Evolutionary conservation across 805 yeast species (phyloP), one percentile per base, ranked within the genome.

Genomic region (Dipodascopsis tothii): DNA sequence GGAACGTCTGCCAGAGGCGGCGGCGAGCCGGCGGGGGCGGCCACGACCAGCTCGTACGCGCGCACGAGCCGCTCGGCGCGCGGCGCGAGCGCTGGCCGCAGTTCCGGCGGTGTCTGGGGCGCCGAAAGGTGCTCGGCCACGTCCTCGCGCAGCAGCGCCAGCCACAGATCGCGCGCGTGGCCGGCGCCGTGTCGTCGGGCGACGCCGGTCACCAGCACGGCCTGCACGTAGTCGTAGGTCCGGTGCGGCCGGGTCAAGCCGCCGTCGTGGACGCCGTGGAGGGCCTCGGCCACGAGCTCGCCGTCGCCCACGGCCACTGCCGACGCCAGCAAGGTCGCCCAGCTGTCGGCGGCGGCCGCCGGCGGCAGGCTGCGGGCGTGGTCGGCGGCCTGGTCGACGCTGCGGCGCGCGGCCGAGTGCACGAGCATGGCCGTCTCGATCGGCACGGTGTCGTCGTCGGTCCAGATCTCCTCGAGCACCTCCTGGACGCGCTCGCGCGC

Each of bases 241-340:
- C 9, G 30, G 14, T 25, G 11, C 14, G 30, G 11, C 11, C 11
- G 9, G 11, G 14, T 9, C 9, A 25, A 14, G 7, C 22, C 22
- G 11, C 28, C 22, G 5, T 33, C 40, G 16, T 21, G 4, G 21
- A 33, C 27, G 14, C 16, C 16, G 6, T 19, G 14, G n/a, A 39
- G 41, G 21, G 41, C 41, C 17, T 19, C 27, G 16, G 32, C 17
- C 18, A 41, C 51, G 7, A 21, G 23, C 4, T 27, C 34, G 35
- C n/a, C 33, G 6, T 33, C 39, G 21, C 19, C n/a, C 23, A 34
- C 32, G 5, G 30, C 21, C 51, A 46, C 44, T 5, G 45, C 49
- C 35, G 16, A 35, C 5, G 5, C 16, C 18, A 21, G 16, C 37
- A 39, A 17, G 20, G 21, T 16, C n/a, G 35, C 22, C 35, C 21